Evolutionary conservation across 495 filamentous ascomycete species (phyloP), one percentile per base, ranked within the genome.

Genomic region (Saxophila tyrrhenica): DNA sequence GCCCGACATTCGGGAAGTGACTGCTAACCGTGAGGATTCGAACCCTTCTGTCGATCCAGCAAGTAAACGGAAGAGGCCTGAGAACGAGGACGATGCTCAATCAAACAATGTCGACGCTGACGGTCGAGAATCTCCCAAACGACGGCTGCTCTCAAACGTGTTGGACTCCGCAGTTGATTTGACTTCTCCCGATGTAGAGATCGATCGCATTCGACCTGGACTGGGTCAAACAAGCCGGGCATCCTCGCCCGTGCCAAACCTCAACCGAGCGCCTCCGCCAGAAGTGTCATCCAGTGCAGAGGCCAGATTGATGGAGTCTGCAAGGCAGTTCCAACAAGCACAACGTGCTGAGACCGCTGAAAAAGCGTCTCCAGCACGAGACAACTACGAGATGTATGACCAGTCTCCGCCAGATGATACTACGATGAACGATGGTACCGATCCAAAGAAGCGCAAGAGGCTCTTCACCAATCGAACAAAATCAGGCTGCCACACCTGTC

Each of bases 401-500:
- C 48, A 52, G 21, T 22, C 10, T 22, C 29, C 51, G 1, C 2
- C 22, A 1, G 23, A 50, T 29, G 8, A 15, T 23, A 54, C 57
- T 24, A 53, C 15, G 39, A 22, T 2, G 39, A 50, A n/a, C 29
- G 29, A 35, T 13, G 13, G 29, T 35, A 13, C 29, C 13, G 57
- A 60, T 24, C 3, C 48, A 1, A 63, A 63, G 49, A 51, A 53
- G 21, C 50, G 61, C 17, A 63, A 63, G 43, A 48, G 61, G 15
- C 51, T 54, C 62, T 98, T 97, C 65, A 94, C 87, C 68, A 96
- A 96, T 67, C 80, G 92, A 51, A 97, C 92, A 17, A 97, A 97
- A 72, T 96, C 92, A 29, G 92, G 92, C 17, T 98, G 92, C 66
- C 85, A 95, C 72, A 98, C 92, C 24, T 98, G 92, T 67, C 77